phyloP scores from a whole-genome alignment of 805 yeast species.

The Schwanniomyces pseudopolymorphus region DNA sequence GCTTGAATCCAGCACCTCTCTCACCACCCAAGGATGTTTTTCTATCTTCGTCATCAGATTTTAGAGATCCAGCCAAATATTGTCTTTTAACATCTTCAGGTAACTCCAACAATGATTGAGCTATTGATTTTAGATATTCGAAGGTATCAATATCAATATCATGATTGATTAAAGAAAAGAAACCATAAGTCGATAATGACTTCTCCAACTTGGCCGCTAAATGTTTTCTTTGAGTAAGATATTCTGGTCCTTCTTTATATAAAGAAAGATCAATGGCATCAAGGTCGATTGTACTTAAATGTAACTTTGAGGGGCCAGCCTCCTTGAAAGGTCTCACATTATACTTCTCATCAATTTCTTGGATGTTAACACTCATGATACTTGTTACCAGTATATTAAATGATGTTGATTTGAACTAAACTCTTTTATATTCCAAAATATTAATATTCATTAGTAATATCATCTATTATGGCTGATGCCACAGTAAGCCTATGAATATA shows the following conservation, averaged over 20 bases:
- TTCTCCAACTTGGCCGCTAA: conserved; percentile 39
- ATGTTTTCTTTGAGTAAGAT: conserved; percentile 20
- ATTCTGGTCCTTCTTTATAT: conserved; percentile 37
- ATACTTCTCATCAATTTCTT: conserved; percentile 16
- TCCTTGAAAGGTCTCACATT: conserved; percentile 26
- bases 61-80: conserved; percentile 40
- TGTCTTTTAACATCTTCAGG: conserved; percentile 39
- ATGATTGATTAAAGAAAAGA: conserved; percentile 42
- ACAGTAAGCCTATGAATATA: too few relatives aligned
- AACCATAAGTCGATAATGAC: conserved; percentile 43
- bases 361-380: conserved; percentile 11
- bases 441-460: too few relatives aligned
- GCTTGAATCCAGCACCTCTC: conserved; percentile 29
- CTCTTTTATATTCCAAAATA: too few relatives aligned
- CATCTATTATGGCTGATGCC: too few relatives aligned
- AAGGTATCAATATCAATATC: conserved; percentile 35
- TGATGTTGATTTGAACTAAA: too few relatives aligned
- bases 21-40: conserved; percentile 26
- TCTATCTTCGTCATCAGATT: conserved; percentile 27
- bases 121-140: conserved; percentile 36
- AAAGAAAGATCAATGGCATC: conserved; percentile 36
- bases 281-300: conserved; percentile 22
- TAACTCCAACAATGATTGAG: conserved; percentile 40
- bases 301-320: conserved; percentile 18
- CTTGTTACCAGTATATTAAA: background rate